A percentile compares a stretch with the other conserved stretches of the same genome.
Evolutionary conservation across 768 basidiomycete species (phyloP).

Genomic region (Rhizopogon sp.): DNA sequence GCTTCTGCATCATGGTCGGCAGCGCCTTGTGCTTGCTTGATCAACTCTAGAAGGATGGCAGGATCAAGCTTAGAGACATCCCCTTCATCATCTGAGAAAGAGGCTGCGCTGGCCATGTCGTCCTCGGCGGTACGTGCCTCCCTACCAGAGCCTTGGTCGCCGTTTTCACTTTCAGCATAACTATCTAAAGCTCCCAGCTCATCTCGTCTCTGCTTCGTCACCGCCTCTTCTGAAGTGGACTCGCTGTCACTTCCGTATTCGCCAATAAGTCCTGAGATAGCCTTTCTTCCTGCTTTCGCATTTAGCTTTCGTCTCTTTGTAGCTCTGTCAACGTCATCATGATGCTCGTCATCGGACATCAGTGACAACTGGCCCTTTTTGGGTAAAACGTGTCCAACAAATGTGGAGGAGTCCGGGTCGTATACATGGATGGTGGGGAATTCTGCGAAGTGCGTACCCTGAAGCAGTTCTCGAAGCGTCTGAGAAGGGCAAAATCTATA

Average conservation of each 20-base stretch:
- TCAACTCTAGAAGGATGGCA: conserved; percentile 16
- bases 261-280: conserved; percentile 52
- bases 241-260: conserved; percentile 54
- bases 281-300: conserved; percentile 43
- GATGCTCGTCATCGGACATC: conserved; percentile 5
- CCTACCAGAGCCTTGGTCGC: conserved; percentile 1
- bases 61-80: conserved; percentile 13
- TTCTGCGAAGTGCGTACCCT: conserved; percentile 68
- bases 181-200: conserved; percentile 19
- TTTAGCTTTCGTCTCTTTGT: conserved; percentile 57
- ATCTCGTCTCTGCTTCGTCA: neutral
- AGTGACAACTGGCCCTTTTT: conserved; percentile 36
- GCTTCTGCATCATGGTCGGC: conserved; percentile 21
- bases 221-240: conserved; percentile 25
- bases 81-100: conserved; percentile 9
- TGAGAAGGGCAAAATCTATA: conserved; percentile 51
- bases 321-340: conserved; percentile 25
- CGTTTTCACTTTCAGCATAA: conserved; percentile 18
- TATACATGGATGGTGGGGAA: conserved; percentile 81
- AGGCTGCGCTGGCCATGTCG: neutral
- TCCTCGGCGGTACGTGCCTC: neutral
- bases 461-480: conserved; percentile 44
- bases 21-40: conserved; percentile 16
- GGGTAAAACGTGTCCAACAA: conserved; percentile 57
- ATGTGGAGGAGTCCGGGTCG: conserved; percentile 47